Conservation (phyloP, 2,329 filamentous ascomycete genomes). For the Epichloe sp. region DNA sequence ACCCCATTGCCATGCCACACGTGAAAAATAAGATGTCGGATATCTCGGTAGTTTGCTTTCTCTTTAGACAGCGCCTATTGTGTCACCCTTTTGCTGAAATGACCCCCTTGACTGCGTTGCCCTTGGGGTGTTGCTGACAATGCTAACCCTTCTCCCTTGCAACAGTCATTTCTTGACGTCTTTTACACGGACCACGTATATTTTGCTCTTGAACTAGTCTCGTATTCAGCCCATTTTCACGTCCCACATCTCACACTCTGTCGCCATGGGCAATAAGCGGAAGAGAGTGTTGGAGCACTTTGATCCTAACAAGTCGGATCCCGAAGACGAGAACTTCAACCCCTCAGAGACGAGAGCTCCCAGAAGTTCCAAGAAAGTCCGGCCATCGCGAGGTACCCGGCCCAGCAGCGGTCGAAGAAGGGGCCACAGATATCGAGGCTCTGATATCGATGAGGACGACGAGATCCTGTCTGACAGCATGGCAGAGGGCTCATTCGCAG, state of each 20-base stretch:
- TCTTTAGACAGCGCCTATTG: not conserved
- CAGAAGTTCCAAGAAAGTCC: constrained; percentile 28
- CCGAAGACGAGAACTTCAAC: constrained; percentile 54
- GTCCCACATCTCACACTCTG: not conserved
- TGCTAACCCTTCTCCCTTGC: not conserved
- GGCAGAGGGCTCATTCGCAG: constrained; percentile 37
- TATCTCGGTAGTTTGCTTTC: not conserved
- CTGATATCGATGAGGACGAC: constrained; percentile 50
- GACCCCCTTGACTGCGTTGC: not conserved
- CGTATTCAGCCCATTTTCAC: constrained; percentile 6
- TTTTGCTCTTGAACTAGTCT: not conserved
- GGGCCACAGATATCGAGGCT: constrained; percentile 38
- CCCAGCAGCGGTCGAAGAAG: constrained; percentile 20
- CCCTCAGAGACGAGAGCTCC: constrained; percentile 33
- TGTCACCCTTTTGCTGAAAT: not conserved
- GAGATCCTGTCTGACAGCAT: constrained; percentile 41
- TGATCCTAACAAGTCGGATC: constrained; percentile 53
- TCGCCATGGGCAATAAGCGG: constrained; percentile 32
- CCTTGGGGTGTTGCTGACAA: not conserved
- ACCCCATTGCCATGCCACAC: not conserved
- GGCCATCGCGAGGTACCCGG: constrained; percentile 22
- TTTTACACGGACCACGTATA: not conserved
- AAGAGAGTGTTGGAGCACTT: constrained; percentile 47
- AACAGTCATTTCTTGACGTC: not conserved
- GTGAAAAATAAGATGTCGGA: not conserved